phyloP scores from a whole-genome alignment of 2,329 filamentous ascomycete species.

The Aureobasidium sp. region DNA sequence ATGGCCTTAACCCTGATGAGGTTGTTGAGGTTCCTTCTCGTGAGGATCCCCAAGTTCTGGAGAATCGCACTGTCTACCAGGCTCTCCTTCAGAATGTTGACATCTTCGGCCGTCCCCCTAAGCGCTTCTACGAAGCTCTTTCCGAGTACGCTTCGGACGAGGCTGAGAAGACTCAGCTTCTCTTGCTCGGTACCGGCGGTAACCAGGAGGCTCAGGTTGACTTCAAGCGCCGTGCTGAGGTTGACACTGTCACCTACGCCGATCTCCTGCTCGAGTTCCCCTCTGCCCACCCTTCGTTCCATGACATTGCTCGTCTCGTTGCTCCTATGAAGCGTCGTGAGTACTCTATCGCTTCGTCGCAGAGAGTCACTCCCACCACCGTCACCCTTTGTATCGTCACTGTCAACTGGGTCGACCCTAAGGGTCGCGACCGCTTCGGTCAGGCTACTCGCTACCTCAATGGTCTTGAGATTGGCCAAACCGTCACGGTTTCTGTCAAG shows the following conservation, averaged over 20 bases:
- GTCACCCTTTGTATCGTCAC: constrained; percentile 96
- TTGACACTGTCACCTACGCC: constrained; percentile 85
- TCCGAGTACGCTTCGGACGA: constrained; percentile 80
- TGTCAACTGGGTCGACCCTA: constrained; percentile 87
- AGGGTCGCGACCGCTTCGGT: constrained; percentile 81
- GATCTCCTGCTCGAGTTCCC: constrained; percentile 85
- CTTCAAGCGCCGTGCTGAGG: constrained; percentile 86
- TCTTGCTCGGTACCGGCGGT: constrained; percentile 58
- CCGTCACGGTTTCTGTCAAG: constrained; percentile 90
- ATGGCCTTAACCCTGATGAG: constrained; percentile 74
- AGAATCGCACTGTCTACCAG: constrained; percentile 90
- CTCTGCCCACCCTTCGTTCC: constrained; percentile 81
- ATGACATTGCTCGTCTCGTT: constrained; percentile 82
- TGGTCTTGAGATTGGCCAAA: constrained; percentile 63
- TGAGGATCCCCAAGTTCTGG: constrained; percentile 65
- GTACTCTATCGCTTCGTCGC: constrained; percentile 97
- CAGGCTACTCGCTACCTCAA: constrained; percentile 90
- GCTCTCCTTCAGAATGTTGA: constrained; percentile 87
- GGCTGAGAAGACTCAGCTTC: constrained; percentile 72
- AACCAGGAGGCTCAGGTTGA: constrained; percentile 71
- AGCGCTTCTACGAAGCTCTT: constrained; percentile 93
- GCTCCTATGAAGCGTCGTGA: constrained; percentile 90
- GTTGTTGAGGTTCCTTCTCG: constrained; percentile 87
- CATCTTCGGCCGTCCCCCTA: constrained; percentile 92
- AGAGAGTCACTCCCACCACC: constrained; percentile 84